These are phyloP conservation scores for Yamadazyma laniorum DNA, from an alignment of 805 yeast genomes.

Conservation along the genomic window DNA sequence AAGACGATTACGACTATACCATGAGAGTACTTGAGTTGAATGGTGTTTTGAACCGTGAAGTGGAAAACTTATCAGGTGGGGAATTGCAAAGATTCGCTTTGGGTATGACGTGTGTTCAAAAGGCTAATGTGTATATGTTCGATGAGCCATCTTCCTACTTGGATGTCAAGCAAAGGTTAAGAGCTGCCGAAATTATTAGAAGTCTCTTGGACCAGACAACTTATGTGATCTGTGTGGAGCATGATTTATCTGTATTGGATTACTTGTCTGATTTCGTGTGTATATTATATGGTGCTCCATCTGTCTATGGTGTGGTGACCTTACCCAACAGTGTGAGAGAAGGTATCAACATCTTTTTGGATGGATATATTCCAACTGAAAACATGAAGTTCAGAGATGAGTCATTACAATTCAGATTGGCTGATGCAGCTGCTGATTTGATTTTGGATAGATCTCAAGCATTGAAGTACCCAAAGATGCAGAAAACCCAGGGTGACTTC, in stretches of 20 bases:
- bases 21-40: conserved; percentile 71
- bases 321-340: conserved; percentile 96
- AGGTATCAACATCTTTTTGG: conserved; percentile 97
- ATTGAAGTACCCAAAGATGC: conserved; percentile 76
- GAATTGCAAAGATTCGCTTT: conserved; percentile 98
- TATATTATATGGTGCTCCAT: conserved; percentile 96
- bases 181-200: conserved; percentile 94
- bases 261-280: conserved; percentile 95
- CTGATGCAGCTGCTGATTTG: conserved; percentile 81
- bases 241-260: conserved; percentile 96
- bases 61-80: conserved; percentile 92
- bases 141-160: conserved; percentile 98
- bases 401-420: conserved; percentile 87
- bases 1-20: conserved; percentile 61
- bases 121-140: conserved; percentile 96
- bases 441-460: conserved; percentile 76
- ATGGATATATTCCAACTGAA: conserved; percentile 96
- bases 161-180: conserved; percentile 97
- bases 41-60: conserved; percentile 81
- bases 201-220: conserved; percentile 71
- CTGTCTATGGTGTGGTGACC: conserved; percentile 98
- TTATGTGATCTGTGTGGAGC: conserved; percentile 96
- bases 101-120: conserved; percentile 95
- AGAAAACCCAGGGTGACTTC: conserved; percentile 96
- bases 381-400: conserved; percentile 96